Percentiles rank a stretch among this genome's conserved stretches.
phyloP scores from a whole-genome alignment of 768 basidiomycete species.

The Rhodotorula babjevae region DNA sequence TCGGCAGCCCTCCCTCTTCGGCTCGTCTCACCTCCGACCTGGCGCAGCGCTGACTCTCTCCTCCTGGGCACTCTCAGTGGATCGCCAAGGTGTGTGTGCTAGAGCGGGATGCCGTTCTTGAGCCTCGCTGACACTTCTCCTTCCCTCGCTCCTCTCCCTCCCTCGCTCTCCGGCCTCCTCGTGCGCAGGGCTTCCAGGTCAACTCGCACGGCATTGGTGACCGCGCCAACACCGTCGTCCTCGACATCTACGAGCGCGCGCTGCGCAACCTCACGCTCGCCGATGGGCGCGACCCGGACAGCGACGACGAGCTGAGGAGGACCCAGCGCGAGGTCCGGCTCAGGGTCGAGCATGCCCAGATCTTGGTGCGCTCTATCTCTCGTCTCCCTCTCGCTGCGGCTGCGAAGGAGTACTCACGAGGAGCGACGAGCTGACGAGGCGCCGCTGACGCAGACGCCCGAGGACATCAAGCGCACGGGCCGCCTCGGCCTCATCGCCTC shows the following conservation, averaged over 20 bases:
- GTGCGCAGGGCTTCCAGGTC: slow-evolving; percentile 35
- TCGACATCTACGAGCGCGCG: slow-evolving; percentile 74
- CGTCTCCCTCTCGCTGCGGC: not conserved
- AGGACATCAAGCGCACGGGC: slow-evolving; percentile 67
- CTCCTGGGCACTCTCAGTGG: not conserved
- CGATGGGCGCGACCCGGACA: not conserved
- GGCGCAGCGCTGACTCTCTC: too few relatives aligned
- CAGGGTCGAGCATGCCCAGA: slow-evolving; percentile 89
- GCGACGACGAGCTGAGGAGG: slow-evolving; percentile 9
- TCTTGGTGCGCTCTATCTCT: slow-evolving; percentile 55
- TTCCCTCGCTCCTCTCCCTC: too few relatives aligned
- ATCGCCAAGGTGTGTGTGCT: slow-evolving; percentile 18
- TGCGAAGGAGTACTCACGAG: not conserved
- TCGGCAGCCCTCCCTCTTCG: not conserved
- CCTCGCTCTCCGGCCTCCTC: too few relatives aligned
- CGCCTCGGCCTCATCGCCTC: slow-evolving; percentile 79
- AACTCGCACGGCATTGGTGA: slow-evolving; percentile 55
- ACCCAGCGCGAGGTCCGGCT: slow-evolving; percentile 52
- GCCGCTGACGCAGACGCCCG: slow-evolving; percentile 45
- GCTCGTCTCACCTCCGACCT: too few relatives aligned
- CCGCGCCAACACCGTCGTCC: slow-evolving; percentile 71
- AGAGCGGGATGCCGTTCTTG: too few relatives aligned
- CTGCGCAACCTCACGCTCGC: slow-evolving; percentile 44
- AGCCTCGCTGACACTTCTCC: too few relatives aligned
- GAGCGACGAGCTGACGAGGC: not conserved